phyloP scores from a whole-genome alignment of 306 rosid species.

The Gleditsia sinensis region DNA sequence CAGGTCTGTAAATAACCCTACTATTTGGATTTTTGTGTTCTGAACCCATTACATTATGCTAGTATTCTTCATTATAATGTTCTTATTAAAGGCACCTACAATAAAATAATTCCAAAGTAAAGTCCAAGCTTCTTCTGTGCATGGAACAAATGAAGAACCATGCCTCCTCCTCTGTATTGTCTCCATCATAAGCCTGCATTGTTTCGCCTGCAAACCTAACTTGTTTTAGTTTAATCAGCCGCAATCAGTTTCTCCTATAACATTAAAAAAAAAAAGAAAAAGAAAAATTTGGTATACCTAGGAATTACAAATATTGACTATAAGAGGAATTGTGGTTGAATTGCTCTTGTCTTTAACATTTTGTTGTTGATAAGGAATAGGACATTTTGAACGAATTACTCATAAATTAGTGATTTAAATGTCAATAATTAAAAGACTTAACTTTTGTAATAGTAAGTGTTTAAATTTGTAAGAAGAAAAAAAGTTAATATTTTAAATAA shows the following conservation, averaged over 20 bases:
- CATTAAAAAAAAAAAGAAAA: neutral
- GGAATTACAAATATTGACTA: neutral
- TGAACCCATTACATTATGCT: constrained; percentile 24
- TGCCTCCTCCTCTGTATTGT: neutral
- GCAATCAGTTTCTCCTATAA: neutral
- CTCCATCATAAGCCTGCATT: neutral
- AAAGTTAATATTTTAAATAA: no score
- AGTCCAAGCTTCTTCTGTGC: neutral
- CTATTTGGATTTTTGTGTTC: constrained; percentile 33
- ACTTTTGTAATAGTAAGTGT: no score
- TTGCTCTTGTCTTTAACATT: neutral
- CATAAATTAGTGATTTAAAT: no score
- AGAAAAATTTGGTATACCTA: neutral
- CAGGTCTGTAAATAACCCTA: neutral
- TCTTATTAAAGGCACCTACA: constrained; percentile 24
- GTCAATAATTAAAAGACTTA: no score
- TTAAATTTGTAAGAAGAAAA: no score
- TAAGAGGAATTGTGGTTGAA: neutral
- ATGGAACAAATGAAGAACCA: neutral
- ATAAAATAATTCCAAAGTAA: constrained; percentile 27
- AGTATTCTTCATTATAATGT: constrained; percentile 29
- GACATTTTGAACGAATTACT: no score
- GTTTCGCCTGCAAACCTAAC: neutral
- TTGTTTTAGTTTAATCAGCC: neutral
- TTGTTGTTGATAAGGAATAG: neutral